A percentile compares a stretch with the other conserved stretches of the same genome.
Conservation (phyloP, 331 rosid species). For the Malus hybrid region DNA sequence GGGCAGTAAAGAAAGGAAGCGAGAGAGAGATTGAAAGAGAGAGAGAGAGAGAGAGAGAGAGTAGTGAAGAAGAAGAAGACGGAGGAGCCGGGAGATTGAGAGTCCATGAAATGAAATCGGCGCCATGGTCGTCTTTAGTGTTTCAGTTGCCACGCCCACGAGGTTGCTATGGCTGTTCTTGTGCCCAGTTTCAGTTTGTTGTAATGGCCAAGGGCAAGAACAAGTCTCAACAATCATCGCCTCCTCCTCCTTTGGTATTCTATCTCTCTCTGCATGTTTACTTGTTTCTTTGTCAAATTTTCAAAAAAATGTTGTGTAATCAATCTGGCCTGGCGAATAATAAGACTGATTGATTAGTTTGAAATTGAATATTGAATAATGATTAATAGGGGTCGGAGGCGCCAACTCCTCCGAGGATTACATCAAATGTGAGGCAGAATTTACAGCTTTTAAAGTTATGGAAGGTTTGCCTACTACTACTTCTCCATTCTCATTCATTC, state of each 20-base stretch:
- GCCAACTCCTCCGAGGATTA: conserved; percentile 69
- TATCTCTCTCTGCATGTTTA: background rate
- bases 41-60: too few relatives aligned
- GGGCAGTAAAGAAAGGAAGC: too few relatives aligned
- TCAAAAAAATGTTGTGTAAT: too few relatives aligned
- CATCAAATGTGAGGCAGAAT: conserved; percentile 81
- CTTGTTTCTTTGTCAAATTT: background rate
- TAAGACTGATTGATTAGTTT: too few relatives aligned
- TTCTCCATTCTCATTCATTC: background rate
- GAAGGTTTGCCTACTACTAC: conserved; percentile 40
- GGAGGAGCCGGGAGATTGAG: background rate
- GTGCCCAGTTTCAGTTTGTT: conserved; percentile 10
- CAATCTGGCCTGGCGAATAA: too few relatives aligned
- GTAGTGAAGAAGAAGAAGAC: background rate
- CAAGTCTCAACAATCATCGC: conserved; percentile 21
- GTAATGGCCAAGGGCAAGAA: conserved; percentile 48
- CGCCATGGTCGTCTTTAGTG: conserved; percentile 12
- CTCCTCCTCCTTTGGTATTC: conserved; percentile 27
- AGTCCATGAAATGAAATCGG: conserved; percentile 15
- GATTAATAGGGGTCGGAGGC: too few relatives aligned
- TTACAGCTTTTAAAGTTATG: conserved; percentile 64
- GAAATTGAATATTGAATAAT: conserved; percentile 1
- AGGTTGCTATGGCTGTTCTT: conserved; percentile 8
- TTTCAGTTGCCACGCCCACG: conserved; percentile 10
- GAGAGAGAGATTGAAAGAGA: too few relatives aligned